A percentile compares a stretch with the other conserved stretches of the same genome.
Evolutionary conservation across 345 rosid species (phyloP).

Genomic region (Viola odorata): DNA sequence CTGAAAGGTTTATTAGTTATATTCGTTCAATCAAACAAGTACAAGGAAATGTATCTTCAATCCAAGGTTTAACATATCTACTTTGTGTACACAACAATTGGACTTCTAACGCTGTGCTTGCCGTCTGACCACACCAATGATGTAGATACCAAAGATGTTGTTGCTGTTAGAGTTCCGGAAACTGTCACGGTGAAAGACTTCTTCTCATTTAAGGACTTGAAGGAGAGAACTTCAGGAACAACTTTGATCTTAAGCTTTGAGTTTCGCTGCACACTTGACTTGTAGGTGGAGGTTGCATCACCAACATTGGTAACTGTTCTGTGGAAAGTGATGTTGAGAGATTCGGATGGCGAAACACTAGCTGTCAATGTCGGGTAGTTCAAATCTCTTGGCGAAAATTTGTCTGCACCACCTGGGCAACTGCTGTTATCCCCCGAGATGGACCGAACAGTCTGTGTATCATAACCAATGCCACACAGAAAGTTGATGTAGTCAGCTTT

Average conservation of each 20-base stretch:
- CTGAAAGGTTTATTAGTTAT: too few species aligned
- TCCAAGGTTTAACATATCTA: background rate
- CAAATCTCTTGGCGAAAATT: constrained; percentile 23
- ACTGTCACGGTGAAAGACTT: constrained; percentile 25
- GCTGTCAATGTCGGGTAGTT: constrained; percentile 34
- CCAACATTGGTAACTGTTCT: constrained; percentile 42
- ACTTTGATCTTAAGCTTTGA: constrained; percentile 17
- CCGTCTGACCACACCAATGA: constrained; percentile 39
- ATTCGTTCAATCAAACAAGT: too few species aligned
- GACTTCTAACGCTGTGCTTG: constrained; percentile 28
- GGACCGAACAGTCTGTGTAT: constrained; percentile 2
- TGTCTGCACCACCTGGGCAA: constrained; percentile 11
- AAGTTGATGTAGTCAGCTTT: constrained; percentile 2
- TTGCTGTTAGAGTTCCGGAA: constrained; percentile 15
- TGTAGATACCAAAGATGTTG: constrained; percentile 15
- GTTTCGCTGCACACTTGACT: constrained; percentile 16
- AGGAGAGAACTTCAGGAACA: constrained; percentile 22
- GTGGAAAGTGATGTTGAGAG: constrained; percentile 25
- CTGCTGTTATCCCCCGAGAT: constrained; percentile 25
- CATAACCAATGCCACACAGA: constrained; percentile 5
- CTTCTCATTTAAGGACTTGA: constrained; percentile 22
- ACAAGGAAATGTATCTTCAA: too few species aligned
- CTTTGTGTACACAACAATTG: constrained; percentile 21
- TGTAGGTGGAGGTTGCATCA: constrained; percentile 28
- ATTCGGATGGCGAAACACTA: background rate